phyloP scores from a whole-genome alignment of 345 rosid species.

The Gynandropsis gynandra region DNA sequence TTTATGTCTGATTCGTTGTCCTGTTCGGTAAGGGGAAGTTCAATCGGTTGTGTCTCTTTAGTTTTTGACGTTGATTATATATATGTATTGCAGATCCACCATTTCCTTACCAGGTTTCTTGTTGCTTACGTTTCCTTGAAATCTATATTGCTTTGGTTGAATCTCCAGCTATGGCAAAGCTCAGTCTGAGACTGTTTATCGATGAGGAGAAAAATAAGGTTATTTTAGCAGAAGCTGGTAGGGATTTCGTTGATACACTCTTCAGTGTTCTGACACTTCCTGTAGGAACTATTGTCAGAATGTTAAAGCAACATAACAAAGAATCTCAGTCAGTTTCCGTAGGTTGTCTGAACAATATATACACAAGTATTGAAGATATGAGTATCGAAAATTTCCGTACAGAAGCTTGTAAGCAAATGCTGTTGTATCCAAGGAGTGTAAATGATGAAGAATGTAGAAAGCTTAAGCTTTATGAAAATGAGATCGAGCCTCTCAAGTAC shows the following conservation, averaged over 20 bases:
- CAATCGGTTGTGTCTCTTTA: too few relatives aligned
- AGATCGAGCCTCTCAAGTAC: slow-evolving; percentile 12
- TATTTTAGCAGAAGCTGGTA: slow-evolving; percentile 27
- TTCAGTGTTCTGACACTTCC: slow-evolving; percentile 25
- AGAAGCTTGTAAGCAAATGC: slow-evolving; percentile 13
- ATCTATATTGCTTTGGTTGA: too few relatives aligned
- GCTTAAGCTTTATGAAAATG: slow-evolving; percentile 10
- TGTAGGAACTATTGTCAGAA: slow-evolving; percentile 20
- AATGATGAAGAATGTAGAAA: slow-evolving; percentile 9
- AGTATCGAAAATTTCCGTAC: slow-evolving; percentile 3
- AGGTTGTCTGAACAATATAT: slow-evolving; percentile 25
- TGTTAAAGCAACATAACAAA: slow-evolving; percentile 12
- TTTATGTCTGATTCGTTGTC: too few relatives aligned
- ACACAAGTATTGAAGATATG: slow-evolving; percentile 20
- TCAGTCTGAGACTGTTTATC: slow-evolving; percentile 24
- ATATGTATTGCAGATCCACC: too few relatives aligned
- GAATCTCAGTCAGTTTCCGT: slow-evolving; percentile 3
- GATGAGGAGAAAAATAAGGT: slow-evolving; percentile 21
- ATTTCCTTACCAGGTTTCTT: too few relatives aligned
- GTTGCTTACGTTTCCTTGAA: too few relatives aligned
- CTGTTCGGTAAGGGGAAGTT: too few relatives aligned
- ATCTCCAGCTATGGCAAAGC: background rate
- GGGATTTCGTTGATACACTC: slow-evolving; percentile 24
- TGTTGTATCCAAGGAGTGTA: slow-evolving; percentile 17
- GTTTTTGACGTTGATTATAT: too few relatives aligned